Percentiles rank a stretch among this genome's conserved stretches.
Evolutionary conservation across 2,329 filamentous ascomycete species (phyloP).

Genomic region (Macrophomina tecta): DNA sequence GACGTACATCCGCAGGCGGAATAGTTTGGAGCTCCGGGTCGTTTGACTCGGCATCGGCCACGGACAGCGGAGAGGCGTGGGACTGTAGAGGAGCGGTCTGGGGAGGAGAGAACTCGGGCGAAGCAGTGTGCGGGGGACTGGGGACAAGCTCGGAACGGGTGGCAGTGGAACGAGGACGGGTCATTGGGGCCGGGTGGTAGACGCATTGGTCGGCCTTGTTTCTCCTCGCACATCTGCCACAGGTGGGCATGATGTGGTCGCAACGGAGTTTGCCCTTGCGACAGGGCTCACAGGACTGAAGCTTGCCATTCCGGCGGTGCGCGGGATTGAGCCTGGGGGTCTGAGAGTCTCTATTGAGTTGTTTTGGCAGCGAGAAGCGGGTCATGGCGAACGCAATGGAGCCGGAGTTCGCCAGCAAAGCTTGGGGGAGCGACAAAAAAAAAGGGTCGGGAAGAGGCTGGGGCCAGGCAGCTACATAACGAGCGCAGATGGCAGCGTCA

Average conservation of each 20-base stretch:
- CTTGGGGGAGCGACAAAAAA: neutral
- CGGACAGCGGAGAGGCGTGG: neutral
- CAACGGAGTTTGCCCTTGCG: slow-evolving; percentile 30
- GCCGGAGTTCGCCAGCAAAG: slow-evolving; percentile 6
- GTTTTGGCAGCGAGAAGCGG: slow-evolving; percentile 17
- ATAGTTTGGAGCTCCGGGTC: slow-evolving; percentile 5
- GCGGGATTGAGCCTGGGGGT: slow-evolving; percentile 20
- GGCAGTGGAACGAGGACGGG: slow-evolving; percentile 17
- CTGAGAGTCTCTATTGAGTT: neutral
- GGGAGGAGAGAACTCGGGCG: neutral
- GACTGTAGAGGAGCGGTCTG: neutral
- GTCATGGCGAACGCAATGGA: slow-evolving; percentile 4
- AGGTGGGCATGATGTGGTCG: slow-evolving; percentile 44
- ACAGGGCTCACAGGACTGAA: slow-evolving; percentile 47
- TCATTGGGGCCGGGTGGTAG: slow-evolving; percentile 45
- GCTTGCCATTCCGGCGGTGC: slow-evolving; percentile 45
- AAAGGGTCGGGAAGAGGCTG: neutral
- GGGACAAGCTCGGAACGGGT: slow-evolving; percentile 16
- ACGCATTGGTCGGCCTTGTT: slow-evolving; percentile 40
- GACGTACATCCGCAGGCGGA: slow-evolving; percentile 21
- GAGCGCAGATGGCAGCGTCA: neutral
- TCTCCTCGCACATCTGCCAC: slow-evolving; percentile 40
- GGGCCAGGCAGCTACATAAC: neutral
- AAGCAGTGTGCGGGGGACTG: slow-evolving; percentile 16
- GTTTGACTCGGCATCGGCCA: neutral